Evolutionary conservation across 2,329 filamentous ascomycete genomes (phyloP), one percentile per base, ranked within the genome.

Genomic region (Nemania sp.): DNA sequence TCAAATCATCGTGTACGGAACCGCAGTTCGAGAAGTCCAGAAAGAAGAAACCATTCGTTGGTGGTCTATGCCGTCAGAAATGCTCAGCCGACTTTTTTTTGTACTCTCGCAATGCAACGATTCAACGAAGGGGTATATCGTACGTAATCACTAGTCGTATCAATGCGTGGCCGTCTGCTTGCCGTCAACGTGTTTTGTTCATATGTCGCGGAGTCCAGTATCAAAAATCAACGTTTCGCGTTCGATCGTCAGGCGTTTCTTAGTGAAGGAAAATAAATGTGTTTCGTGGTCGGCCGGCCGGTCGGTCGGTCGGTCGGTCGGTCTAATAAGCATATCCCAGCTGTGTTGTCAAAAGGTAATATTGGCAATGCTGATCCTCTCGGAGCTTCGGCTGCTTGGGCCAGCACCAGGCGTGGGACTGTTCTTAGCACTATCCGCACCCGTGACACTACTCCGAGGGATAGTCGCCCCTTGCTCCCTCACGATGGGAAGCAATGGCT

Each of bases 361-460:
- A 61, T 76, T 76, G 46, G 72, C 73, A 52, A 77, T 77, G 63
- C 74, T 75, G 56, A 76, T 74, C 47, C 74, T 68, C 68, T 77
- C 69, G 63, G 77, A 69, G 62, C 60, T 75, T 54, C 72, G 71
- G 28, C 66, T 72, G 54, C 70, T 72, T 12, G 61, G 56, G 46
- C 59, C 48, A 19, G 60, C 44, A 20, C 60, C 63, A 3, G 65
- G 59, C 15, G 66, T 64, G 20, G 71, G 67, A 34, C 71, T 73
- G 31, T 68, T 67, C n/a, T 73, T 56, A 56, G 61, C 45, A 60
- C 65, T 51, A 59, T 68, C 56, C 9, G 60, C 49, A 17, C 59
- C 63, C n/a, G 55, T 51, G 20, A 46, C 57, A 28, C 52, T 56
- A 37, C 61, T 60, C 48, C 60, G 61, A 28, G 64, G 58, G 36